Evolutionary conservation across 2,329 filamentous ascomycete species (phyloP), one percentile per base, ranked within the genome.

Genomic region (Neofusicoccum sp.): DNA sequence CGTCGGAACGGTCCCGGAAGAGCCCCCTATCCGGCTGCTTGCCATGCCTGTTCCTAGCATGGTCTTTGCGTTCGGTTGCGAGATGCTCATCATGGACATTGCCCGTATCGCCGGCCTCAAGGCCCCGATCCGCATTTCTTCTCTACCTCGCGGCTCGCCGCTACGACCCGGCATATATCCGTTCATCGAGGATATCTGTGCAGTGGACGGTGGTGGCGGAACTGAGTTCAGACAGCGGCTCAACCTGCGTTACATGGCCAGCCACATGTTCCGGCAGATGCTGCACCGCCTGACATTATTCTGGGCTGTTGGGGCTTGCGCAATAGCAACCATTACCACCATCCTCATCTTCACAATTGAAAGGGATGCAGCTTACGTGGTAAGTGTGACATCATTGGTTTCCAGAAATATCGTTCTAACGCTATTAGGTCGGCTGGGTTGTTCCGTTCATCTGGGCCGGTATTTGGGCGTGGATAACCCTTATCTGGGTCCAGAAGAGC

Each of bases 81-180:
- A 85, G 67, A 77, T 85, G 37, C 74, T 84, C 61, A 64, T 82
- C 56, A 77, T 84, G 64, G 83, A 85, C 67, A 69, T 78, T 5
- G 70, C 82, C 37, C 82, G 82, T 45, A 73, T 77, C 65, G 74
- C 78, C 64, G 74, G 77, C 9, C 66, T 81, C 9, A 78, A 75
- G 3, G 80, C 81, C 0, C 83, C 83, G 0, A 76, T 81, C 66
- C 80, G 83, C 14, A 81, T 85, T 64, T 84, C 81, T 4, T 84
- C 81, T 1, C 77, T 84, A 0, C 83, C 82, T 3, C 74, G 78
- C 47, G 81, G 82, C 45, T 77, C 80, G 0, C 80, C 81, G 48
- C 75, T 85, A 1, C 81, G 83, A 1, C 83, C 83, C 0, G 81
- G 81, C 1, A 82, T 85, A 66, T 85, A 85, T 72, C 78, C 77